Percentiles rank a stretch among this genome's conserved stretches.
Evolutionary conservation across 805 yeast genomes (phyloP).

Genomic region (Scheffersomyces coipomensis): DNA sequence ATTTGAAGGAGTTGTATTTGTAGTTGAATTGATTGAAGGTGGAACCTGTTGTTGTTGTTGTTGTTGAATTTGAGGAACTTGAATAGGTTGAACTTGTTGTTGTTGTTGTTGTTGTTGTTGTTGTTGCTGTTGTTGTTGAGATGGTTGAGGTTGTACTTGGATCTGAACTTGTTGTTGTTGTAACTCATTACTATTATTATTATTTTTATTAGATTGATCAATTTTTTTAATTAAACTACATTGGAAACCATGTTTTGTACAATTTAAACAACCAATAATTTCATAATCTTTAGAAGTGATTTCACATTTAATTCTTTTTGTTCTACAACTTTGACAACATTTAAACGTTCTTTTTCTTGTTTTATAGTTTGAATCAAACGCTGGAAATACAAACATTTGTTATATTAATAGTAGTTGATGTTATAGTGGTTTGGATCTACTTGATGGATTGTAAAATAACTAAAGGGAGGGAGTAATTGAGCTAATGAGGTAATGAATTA

Average conservation of each 20-base stretch:
- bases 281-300: constrained; percentile 24
- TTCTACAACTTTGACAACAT: constrained; percentile 31
- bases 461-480: neutral
- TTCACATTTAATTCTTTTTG: constrained; percentile 25
- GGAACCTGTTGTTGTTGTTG: neutral
- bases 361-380: constrained; percentile 31
- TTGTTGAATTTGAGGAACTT: neutral
- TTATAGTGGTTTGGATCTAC: neutral
- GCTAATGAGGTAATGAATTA: neutral
- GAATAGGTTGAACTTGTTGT: neutral
- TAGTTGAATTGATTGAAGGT: neutral
- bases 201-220: too few species aligned
- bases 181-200: too few species aligned
- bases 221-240: constrained; percentile 16
- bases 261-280: constrained; percentile 25
- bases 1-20: neutral
- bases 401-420: neutral
- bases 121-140: neutral
- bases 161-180: too few species aligned
- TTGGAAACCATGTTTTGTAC: constrained; percentile 16
- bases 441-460: neutral
- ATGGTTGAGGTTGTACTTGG: neutral
- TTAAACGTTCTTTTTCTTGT: constrained; percentile 32
- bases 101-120: neutral
- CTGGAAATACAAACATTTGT: constrained; percentile 35